phyloP scores from a whole-genome alignment of 2,329 filamentous ascomycete genomes.

The Alternaria sp. region DNA sequence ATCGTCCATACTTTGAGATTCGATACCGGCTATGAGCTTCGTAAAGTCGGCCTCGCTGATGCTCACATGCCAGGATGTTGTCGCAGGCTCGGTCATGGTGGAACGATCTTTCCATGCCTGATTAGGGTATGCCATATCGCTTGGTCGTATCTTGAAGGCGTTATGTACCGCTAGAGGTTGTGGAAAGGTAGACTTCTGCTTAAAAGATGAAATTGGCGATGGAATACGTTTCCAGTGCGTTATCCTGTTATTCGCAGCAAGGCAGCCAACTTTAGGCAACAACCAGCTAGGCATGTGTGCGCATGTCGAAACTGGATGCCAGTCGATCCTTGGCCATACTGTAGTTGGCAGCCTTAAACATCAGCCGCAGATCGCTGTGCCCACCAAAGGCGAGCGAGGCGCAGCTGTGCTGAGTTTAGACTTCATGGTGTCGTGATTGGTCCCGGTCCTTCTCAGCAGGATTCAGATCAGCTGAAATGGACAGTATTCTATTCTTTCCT shows the following conservation, averaged over 20 bases:
- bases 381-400: neutral
- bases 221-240: neutral
- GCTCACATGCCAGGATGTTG: neutral
- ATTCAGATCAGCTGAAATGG: too few species aligned
- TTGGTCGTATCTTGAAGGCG: neutral
- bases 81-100: neutral
- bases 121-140: neutral
- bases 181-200: neutral
- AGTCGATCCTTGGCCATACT: neutral
- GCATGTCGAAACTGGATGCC: neutral
- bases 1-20: neutral
- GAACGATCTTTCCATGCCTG: neutral
- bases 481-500: too few species aligned
- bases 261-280: neutral
- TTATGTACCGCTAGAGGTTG: too few species aligned
- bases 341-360: neutral
- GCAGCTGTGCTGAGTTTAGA: neutral
- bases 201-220: neutral
- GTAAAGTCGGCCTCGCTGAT: neutral
- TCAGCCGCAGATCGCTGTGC: neutral
- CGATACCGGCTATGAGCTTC: neutral
- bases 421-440: rapidly evolving
- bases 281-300: neutral
- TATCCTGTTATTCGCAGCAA: neutral
- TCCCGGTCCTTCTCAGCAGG: too few species aligned